Evolutionary conservation across 805 yeast genomes (phyloP), one percentile per base, ranked within the genome.

Genomic region (Teunomyces tritomae): DNA sequence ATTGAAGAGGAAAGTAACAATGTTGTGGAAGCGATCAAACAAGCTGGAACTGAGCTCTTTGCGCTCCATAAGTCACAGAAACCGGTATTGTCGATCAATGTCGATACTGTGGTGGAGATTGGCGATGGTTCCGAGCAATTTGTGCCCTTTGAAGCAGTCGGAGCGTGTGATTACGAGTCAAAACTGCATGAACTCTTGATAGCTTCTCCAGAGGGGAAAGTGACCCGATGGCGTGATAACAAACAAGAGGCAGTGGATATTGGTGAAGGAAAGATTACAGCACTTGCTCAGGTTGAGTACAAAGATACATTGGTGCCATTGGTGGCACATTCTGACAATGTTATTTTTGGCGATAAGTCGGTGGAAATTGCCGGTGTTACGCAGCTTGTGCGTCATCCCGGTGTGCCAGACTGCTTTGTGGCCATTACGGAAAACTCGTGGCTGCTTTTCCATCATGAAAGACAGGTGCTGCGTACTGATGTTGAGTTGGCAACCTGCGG

Each of bases 31-130:
- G 24, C 24, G n/a, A 59, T 59, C 17, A 53, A 51, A 6, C 45
- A 42, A 26, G 72, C 76, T 1, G 60, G 74, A 4, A 68, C 63
- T 16, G 55, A 58, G 24, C 58, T 73, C 17, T 71, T 67, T 53
- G 60, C 55, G 39, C 39, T 67, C 14, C 78, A 73, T 51, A 72
- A 71, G 51, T 57, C 67, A 9, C 28, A 42, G 30, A 32, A 29
- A n/a, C 37, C 20, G 29, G 8, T 6, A 11, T 37, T 37, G n/a
- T n/a, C 40, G 11, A n/a, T 37, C 9, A 13, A 9, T 8, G 16
- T 28, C 29, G 40, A 37, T 5, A 16, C 27, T 28, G 16, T 11
- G 17, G 29, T 37, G 10, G 26, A 24, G 9, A 20, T 37, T n/a
- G 17, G 14, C 1, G 10, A 8, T 11, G 16, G 11, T 27, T 13